These are phyloP conservation scores for Pseudogymnoascus sp. DNA, from an alignment of 2,329 filamentous ascomycete genomes.

Conservation along the genomic window DNA sequence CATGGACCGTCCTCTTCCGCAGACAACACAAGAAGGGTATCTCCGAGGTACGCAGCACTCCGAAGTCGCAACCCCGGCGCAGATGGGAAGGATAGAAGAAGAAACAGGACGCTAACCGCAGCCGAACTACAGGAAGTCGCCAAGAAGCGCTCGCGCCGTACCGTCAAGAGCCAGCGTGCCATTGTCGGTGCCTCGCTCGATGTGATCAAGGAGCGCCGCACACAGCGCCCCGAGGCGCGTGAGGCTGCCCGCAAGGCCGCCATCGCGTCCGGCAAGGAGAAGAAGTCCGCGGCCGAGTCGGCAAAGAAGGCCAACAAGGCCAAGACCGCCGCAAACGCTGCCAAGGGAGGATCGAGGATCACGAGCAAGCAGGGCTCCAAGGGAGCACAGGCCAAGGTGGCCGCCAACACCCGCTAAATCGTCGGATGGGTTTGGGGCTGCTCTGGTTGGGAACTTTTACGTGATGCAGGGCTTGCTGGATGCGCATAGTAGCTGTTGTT, in stretches of 20 bases:
- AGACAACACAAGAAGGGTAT: constrained; percentile 99
- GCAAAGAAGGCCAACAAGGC: constrained; percentile 99
- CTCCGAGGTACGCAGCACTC: constrained; percentile 75
- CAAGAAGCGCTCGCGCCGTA: constrained; percentile 98
- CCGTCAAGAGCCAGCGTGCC: constrained; percentile 96
- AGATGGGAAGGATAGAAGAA: background rate
- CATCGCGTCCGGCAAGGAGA: constrained; percentile 98
- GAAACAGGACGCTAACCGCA: background rate
- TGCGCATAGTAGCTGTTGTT: constrained; percentile 12
- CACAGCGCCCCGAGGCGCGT: constrained; percentile 90
- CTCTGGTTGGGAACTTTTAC: constrained; percentile 8
- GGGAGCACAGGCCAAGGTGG: constrained; percentile 78
- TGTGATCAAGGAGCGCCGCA: constrained; percentile 98
- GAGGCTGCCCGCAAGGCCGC: constrained; percentile 79
- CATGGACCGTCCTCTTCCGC: constrained; percentile 97
- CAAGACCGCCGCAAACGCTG: constrained; percentile 67
- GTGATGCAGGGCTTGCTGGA: constrained; percentile 9
- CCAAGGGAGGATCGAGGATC: constrained; percentile 76
- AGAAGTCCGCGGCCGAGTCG: constrained; percentile 80
- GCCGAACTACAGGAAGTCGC: constrained; percentile 72
- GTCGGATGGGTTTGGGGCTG: constrained; percentile 15
- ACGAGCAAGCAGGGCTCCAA: constrained; percentile 96
- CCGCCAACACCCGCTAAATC: constrained; percentile 75
- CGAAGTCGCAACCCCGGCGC: constrained; percentile 7
- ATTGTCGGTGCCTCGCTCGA: constrained; percentile 99